phyloP scores from a whole-genome alignment of 176 grass and related monocot species.

The Paspalum vaginatum region DNA sequence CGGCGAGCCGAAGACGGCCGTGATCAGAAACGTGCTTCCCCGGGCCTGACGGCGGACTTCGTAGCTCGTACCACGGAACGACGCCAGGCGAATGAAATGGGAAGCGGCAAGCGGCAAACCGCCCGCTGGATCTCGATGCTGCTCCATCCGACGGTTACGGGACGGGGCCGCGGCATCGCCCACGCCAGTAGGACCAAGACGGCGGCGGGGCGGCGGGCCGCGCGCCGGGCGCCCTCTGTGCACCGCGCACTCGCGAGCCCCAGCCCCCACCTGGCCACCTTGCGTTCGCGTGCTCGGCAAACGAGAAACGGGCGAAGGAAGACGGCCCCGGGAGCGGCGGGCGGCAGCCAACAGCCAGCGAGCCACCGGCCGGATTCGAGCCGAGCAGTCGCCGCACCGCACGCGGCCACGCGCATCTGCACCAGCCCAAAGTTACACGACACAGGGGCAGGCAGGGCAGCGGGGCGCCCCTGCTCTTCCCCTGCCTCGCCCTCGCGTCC shows the following conservation, averaged over 20 bases:
- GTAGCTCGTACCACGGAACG: no score
- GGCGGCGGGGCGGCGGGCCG: no score
- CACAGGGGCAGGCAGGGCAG: background rate
- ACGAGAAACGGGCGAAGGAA: background rate
- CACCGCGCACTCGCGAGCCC: background rate
- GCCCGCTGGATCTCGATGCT: no score
- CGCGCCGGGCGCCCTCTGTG: no score
- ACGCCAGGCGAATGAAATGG: no score
- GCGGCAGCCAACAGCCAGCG: background rate
- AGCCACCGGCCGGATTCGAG: background rate
- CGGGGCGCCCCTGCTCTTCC: background rate
- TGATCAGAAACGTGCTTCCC: no score
- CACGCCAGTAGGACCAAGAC: no score
- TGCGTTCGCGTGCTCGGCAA: background rate
- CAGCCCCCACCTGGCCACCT: background rate
- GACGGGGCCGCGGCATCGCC: no score
- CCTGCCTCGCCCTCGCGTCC: constrained; percentile 20
- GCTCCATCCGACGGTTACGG: no score
- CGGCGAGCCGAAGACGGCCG: no score
- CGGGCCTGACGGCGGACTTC: no score
- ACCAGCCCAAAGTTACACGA: constrained; percentile 46
- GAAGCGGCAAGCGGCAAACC: no score
- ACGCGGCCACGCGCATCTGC: constrained; percentile 35
- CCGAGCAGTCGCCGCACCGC: background rate
- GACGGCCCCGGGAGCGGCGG: background rate